Evolutionary conservation across 768 basidiomycete species (phyloP).

Genomic region (Leccinum rimulosum): DNA sequence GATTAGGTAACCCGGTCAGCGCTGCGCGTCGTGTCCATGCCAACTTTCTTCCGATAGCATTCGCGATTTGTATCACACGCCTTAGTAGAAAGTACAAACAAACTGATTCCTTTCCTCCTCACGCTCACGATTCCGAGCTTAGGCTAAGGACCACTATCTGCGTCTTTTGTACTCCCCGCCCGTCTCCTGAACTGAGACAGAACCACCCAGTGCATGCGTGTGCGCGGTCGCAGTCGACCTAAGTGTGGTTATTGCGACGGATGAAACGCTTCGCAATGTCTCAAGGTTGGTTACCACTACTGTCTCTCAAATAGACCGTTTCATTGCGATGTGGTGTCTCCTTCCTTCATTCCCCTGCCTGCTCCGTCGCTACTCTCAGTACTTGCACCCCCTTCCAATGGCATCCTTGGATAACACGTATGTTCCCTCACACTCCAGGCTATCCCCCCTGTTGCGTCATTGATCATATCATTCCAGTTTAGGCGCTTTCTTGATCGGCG

Average conservation of each 20-base stretch:
- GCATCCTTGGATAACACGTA: slow-evolving; percentile 38
- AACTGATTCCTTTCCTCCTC: no score
- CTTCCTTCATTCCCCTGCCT: neutral
- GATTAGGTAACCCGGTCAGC: no score
- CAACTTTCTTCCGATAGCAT: no score
- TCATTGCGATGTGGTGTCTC: neutral
- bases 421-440: slow-evolving; percentile 5
- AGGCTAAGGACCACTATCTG: no score
- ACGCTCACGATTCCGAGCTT: no score
- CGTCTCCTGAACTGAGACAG: no score
- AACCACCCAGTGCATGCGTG: no score
- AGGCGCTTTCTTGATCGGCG: slow-evolving; percentile 54
- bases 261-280: slow-evolving; percentile 25
- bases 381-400: slow-evolving; percentile 9
- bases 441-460: neutral
- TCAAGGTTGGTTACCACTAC: slow-evolving; percentile 18
- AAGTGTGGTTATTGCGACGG: slow-evolving; percentile 9
- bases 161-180: no score
- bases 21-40: no score
- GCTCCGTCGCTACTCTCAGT: neutral
- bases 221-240: no score
- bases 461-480: slow-evolving; percentile 34
- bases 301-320: slow-evolving; percentile 16
- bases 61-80: no score
- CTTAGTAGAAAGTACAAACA: no score